Base-by-base conservation (phyloP, 352 stramenopile species). In the Globisporangium megalacanthum region DNA sequence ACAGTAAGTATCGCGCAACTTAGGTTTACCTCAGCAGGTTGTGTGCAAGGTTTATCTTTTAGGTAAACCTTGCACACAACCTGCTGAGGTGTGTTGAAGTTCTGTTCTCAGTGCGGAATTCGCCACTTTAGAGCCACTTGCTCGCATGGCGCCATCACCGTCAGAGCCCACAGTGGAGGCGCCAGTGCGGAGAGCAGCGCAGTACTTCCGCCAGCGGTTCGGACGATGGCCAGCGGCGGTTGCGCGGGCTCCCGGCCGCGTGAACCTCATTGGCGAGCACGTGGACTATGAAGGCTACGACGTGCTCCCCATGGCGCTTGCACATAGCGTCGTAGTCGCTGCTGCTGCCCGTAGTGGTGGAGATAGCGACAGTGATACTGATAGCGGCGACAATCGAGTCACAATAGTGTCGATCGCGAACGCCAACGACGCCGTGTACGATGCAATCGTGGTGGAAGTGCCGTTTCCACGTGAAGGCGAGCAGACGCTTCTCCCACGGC, bases 261-360 rank as follows among this genome's bases (percentile, higher is more conserved):
- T 95, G 39, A 96, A 94, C 56, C 70, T 96, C 51, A 92, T 96
- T 35, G 87, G 87, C 4, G 87, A 95, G 70, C 83, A 94, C 64
- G 70, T 96, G 42, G 83, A 95, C 72, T 96, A 96, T 63, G 77
- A 95, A 64, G 78, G 79, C 13, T 96, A 94, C 69, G 69, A 72
- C 29, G 87, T 95, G 53, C 60, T 96, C 20, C 85, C 83, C 53
- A 92, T 92, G 75, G 87, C 87, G 9, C 82, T 95, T 41, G 54
- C 70, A 6, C 44, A 55, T 6, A 11, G 41, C 37, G 7, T 56
- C 14, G 22, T 20, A 20, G 3, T 53, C 4, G 42, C 46, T 37
- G 11, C 4, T 49, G 17, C 44, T 13, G 15, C 44, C n/a, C n/a
- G n/a, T n/a, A n/a, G n/a, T n/a, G n/a, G n/a, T n/a, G n/a, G n/a